Base-by-base conservation (phyloP, 2,329 filamentous ascomycete genomes). In the Hyphodiscus sp. region DNA sequence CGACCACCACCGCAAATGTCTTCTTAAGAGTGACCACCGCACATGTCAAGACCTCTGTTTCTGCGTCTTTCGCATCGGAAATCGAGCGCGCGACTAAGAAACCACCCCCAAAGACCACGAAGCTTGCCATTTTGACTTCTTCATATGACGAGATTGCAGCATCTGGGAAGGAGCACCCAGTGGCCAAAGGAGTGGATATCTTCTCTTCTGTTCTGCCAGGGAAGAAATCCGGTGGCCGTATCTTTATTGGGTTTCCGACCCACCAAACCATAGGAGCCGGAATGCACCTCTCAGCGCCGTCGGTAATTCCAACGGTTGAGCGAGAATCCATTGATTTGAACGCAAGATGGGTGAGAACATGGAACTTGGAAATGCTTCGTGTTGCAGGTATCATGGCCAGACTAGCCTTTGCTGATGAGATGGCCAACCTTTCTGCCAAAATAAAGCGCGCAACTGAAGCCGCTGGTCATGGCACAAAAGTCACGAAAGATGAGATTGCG, bases 241-340 rank as follows among this genome's bases (percentile, higher is more conserved):
- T 99, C 51, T 99, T 97, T 65, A 99, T 99, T 65, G 94, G 94
- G 0, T 99, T 99, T 66, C 92, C 94, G 2, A 99, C 94, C 1
- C 91, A 92, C 62, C 94, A 99, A 73, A 99, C 94, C 0, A 99
- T 95, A 0, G 94, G 92, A 51, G 84, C 92, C 26, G 88, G 92
- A 16, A 87, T 95, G 67, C 94, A 99, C 69, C 87, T 99, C 29
- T 97, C 92, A 13, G 94, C 94, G 0, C 94, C 91, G 1, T 96
- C 92, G 0, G 85, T 99, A 15, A 99, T 99, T 53, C 94, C 94
- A 0, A 99, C 94, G 0, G 95, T 99, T 2, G 94, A 99, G 70
- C 84, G 94, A 67, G 94, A 99, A 68, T 94, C 90, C 51, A 96
- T 99, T 54, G 94, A 99, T 69, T 77, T 99, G 58, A 97, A 99